Evolutionary conservation across 108 stramenopile species (phyloP).

Genomic region (Stephanodiscus minutulus): DNA sequence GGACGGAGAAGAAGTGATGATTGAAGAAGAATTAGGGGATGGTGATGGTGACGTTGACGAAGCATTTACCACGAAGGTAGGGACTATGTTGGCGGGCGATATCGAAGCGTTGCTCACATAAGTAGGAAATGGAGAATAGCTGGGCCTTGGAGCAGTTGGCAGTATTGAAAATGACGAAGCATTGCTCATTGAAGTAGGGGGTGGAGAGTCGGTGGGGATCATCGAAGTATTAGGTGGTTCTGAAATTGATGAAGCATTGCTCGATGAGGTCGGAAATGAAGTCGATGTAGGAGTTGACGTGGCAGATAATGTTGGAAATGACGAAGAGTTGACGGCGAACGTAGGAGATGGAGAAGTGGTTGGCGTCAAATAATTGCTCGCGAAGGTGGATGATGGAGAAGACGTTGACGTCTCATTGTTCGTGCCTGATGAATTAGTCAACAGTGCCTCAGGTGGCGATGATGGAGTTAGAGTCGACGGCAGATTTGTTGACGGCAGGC

Average conservation of each 20-base stretch:
- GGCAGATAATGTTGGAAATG: too few relatives aligned
- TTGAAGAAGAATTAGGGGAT: not conserved
- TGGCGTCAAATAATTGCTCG: too few relatives aligned
- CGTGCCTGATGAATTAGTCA: not conserved
- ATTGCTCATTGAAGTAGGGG: not conserved
- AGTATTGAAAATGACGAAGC: not conserved
- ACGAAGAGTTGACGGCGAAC: too few relatives aligned
- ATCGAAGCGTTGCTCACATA: not conserved
- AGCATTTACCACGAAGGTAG: too few relatives aligned
- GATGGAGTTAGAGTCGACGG: not conserved
- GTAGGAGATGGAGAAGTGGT: too few relatives aligned
- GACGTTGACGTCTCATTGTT: too few relatives aligned
- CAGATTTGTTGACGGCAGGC: not conserved
- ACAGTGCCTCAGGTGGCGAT: not conserved
- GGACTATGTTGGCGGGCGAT: not conserved
- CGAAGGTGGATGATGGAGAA: too few relatives aligned
- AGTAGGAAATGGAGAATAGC: constrained; percentile 3
- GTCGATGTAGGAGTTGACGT: too few relatives aligned
- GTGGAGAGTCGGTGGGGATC: not conserved
- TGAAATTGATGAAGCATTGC: too few relatives aligned
- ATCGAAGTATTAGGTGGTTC: not conserved
- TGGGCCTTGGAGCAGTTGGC: not conserved
- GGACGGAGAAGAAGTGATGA: not conserved
- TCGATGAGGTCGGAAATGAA: too few relatives aligned
- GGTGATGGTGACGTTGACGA: too few relatives aligned